Percentiles rank a stretch among this genome's conserved stretches.
phyloP scores from a whole-genome alignment of 2,329 filamentous ascomycete genomes.

The Penicillium expansum region DNA sequence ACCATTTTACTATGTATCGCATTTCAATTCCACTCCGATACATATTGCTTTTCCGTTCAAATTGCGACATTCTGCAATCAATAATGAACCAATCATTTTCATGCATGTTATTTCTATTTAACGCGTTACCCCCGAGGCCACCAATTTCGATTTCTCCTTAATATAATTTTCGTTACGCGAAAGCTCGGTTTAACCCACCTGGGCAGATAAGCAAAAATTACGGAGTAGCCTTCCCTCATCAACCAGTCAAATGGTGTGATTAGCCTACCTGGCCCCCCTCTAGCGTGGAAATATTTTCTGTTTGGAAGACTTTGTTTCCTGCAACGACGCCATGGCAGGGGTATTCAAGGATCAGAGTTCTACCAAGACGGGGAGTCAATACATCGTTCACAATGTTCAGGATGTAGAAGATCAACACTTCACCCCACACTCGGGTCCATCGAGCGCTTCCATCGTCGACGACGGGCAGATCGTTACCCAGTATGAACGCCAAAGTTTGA shows the following conservation, averaged over 20 bases:
- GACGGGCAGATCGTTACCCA: conserved; percentile 28
- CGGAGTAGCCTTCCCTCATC: conserved; percentile 18
- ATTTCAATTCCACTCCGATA: background rate
- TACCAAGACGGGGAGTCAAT: conserved; percentile 13
- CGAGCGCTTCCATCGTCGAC: conserved; percentile 5
- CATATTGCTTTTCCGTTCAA: background rate
- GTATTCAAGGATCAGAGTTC: conserved; percentile 6
- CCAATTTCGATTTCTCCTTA: background rate
- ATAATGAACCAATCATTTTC: background rate
- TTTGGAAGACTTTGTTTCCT: background rate
- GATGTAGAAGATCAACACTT: conserved; percentile 18
- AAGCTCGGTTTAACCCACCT: background rate
- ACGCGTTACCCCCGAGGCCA: background rate
- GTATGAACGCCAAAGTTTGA: conserved; percentile 51
- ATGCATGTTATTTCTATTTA: background rate
- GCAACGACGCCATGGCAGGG: conserved; percentile 12
- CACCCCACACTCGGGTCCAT: conserved; percentile 2
- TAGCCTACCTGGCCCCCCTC: background rate
- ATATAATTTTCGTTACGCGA: background rate
- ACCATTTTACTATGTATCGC: background rate
- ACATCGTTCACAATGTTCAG: conserved; percentile 17
- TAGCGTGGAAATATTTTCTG: conserved; percentile 9
- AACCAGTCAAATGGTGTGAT: conserved; percentile 24
- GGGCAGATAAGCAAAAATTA: conserved; percentile 9
- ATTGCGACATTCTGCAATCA: background rate